Evolutionary conservation across 176 grass and related monocot species (phyloP).

Genomic region (Dactylis glomerata): DNA sequence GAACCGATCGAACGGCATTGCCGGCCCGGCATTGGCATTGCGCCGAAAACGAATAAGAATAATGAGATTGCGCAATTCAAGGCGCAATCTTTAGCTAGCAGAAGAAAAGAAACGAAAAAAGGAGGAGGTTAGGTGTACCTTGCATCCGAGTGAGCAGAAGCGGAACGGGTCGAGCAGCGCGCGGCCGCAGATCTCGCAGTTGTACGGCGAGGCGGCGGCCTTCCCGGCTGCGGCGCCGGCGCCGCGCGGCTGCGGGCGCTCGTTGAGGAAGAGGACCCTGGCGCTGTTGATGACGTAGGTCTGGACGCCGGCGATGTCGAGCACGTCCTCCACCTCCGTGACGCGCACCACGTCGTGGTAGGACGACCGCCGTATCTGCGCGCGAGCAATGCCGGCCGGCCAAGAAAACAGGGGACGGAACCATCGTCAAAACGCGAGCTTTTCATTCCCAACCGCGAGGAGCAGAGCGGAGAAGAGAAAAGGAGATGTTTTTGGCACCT

Average conservation of each 20-base stretch:
- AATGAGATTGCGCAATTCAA: neutral
- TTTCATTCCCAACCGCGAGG: neutral
- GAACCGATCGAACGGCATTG: neutral
- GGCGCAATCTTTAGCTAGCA: neutral
- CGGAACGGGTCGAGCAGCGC: slow-evolving; percentile 91
- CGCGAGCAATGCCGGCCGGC: neutral
- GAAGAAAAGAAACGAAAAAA: neutral
- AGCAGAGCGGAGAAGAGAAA: neutral
- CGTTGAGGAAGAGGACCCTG: slow-evolving; percentile 80
- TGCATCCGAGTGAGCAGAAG: slow-evolving; percentile 99
- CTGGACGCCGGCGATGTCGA: slow-evolving; percentile 80
- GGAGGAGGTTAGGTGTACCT: slow-evolving; percentile 36
- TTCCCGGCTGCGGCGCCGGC: slow-evolving; percentile 46
- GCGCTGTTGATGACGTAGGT: slow-evolving; percentile 96
- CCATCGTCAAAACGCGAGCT: neutral
- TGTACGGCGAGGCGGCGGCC: slow-evolving; percentile 49
- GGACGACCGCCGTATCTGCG: slow-evolving; percentile 68
- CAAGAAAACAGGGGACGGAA: neutral
- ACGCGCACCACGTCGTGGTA: slow-evolving; percentile 86
- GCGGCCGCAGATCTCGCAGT: slow-evolving; percentile 76
- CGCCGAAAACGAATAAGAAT: neutral
- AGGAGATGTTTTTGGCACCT: slow-evolving; percentile 29
- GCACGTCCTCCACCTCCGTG: slow-evolving; percentile 58
- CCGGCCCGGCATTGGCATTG: neutral
- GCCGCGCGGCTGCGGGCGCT: slow-evolving; percentile 71